Evolutionary conservation across 2,329 filamentous ascomycete genomes (phyloP).

Genomic region (Cordyceps farinosa): DNA sequence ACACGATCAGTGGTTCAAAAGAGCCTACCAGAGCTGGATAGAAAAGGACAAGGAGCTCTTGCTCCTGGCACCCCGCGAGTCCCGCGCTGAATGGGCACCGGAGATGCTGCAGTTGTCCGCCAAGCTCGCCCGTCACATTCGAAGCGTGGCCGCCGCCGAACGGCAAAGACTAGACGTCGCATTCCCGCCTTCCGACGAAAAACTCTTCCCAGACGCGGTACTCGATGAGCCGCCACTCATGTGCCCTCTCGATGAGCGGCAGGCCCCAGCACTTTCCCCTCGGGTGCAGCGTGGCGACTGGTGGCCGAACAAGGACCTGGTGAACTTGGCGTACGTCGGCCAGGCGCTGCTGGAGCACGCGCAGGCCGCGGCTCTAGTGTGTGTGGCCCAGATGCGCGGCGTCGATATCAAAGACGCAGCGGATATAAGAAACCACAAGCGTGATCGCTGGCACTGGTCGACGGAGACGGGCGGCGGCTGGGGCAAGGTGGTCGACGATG

Average conservation of each 20-base stretch:
- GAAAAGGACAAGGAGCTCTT: neutral
- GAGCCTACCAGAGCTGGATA: neutral
- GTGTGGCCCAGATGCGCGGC: neutral
- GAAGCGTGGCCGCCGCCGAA: neutral
- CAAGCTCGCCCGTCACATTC: neutral
- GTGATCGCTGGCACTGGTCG: neutral
- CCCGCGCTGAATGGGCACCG: constrained; percentile 9
- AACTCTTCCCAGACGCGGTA: constrained; percentile 7
- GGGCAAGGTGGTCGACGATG: neutral
- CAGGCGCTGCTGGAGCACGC: constrained; percentile 5
- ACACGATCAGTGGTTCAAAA: constrained; percentile 16
- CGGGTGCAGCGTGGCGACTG: neutral
- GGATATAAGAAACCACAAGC: neutral
- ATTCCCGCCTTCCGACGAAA: neutral
- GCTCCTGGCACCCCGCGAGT: neutral
- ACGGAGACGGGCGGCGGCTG: neutral
- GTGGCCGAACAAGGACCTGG: neutral
- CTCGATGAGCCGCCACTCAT: neutral
- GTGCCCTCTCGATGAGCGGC: neutral
- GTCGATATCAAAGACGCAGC: neutral
- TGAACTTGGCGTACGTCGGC: neutral
- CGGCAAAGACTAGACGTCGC: neutral
- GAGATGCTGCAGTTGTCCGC: neutral
- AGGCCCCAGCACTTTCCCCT: neutral
- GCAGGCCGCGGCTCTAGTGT: neutral